These are phyloP conservation scores for Senecio squalidus DNA, from an alignment of 140 eudicot species.

Conservation along the genomic window DNA sequence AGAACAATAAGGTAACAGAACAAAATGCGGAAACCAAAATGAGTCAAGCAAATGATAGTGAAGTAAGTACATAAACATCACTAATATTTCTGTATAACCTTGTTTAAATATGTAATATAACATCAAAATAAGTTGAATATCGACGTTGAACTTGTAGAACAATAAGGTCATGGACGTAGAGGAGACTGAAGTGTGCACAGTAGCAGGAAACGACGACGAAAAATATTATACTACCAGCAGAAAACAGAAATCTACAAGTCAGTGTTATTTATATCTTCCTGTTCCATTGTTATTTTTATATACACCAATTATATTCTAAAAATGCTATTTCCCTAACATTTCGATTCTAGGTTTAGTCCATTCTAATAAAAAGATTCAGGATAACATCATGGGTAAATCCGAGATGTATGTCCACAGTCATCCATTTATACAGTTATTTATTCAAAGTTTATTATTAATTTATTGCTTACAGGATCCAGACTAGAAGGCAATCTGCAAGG, in stretches of 20 bases:
- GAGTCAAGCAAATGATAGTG: conserved; percentile 17
- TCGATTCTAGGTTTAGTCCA: conserved; percentile 37
- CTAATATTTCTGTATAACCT: background rate
- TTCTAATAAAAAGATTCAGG: conserved; percentile 27
- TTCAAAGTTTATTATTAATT: background rate
- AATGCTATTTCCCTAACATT: background rate
- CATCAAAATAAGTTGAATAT: background rate
- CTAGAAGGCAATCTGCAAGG: conserved; percentile 52
- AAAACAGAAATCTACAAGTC: conserved; percentile 34
- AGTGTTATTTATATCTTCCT: conserved; percentile 6
- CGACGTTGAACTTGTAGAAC: conserved; percentile 15
- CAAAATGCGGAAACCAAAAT: conserved; percentile 1
- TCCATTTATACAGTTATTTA: background rate
- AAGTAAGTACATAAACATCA: no score
- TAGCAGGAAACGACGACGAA: conserved; percentile 18
- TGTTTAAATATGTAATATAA: background rate
- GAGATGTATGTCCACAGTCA: conserved; percentile 32
- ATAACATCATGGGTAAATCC: conserved; percentile 34
- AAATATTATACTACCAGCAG: conserved; percentile 20
- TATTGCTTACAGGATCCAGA: conserved; percentile 23
- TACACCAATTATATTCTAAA: background rate
- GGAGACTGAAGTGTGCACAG: conserved; percentile 23
- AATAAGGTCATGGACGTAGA: conserved; percentile 12
- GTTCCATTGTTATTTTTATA: background rate
- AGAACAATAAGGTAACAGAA: no score